Evolutionary conservation across 495 filamentous ascomycete genomes (phyloP).

Genomic region (Choiromyces venosus): DNA sequence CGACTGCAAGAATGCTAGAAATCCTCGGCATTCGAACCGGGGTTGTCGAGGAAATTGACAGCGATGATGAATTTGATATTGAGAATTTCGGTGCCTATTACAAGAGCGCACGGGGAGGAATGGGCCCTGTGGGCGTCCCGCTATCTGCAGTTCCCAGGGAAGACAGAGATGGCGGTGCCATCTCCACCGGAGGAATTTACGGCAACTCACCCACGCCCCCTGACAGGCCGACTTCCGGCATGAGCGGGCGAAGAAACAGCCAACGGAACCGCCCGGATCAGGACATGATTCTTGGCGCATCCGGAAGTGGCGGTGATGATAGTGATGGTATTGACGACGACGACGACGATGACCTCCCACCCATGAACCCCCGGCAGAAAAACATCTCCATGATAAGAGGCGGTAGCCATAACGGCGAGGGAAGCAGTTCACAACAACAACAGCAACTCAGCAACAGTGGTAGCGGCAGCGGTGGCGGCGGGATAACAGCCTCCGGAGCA

Average conservation of each 20-base stretch:
- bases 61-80: conserved; percentile 97
- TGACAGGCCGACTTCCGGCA: conserved; percentile 14
- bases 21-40: conserved; percentile 91
- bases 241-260: conserved; percentile 26
- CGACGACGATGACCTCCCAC: conserved; percentile 35
- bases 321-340: conserved; percentile 23
- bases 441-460: conserved; percentile 49
- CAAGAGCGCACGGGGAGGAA: conserved; percentile 61
- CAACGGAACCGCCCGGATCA: conserved; percentile 17
- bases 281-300: not conserved
- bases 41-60: conserved; percentile 92
- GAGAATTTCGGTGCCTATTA: conserved; percentile 66
- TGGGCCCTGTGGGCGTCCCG: conserved; percentile 69
- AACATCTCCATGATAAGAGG: conserved; percentile 9
- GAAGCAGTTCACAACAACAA: conserved; percentile 46
- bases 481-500: conserved; percentile 55
- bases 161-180: conserved; percentile 37
- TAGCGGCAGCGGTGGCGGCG: conserved; percentile 15
- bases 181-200: conserved; percentile 38
- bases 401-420: conserved; percentile 19
- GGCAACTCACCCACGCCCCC: conserved; percentile 14
- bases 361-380: conserved; percentile 27
- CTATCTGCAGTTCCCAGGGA: conserved; percentile 53
- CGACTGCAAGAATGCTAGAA: conserved; percentile 96
- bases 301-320: conserved; percentile 6